Percentiles rank a stretch among this genome's conserved stretches.
Evolutionary conservation across 805 yeast species (phyloP).

Genomic region (Candida verbasci): DNA sequence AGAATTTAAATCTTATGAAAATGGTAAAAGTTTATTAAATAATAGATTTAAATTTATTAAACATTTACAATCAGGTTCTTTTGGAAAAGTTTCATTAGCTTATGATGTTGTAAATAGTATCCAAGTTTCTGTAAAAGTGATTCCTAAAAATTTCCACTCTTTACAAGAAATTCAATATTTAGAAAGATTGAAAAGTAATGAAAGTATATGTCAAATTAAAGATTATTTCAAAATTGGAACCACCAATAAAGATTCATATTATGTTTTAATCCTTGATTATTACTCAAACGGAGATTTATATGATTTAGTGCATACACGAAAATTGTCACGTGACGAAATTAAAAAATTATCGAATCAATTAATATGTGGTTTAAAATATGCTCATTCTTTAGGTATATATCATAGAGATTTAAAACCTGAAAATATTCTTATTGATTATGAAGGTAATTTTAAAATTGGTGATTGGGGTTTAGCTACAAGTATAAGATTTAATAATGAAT

Average conservation of each 20-base stretch:
- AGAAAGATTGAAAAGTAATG: conserved; percentile 35
- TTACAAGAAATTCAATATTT: conserved; percentile 41
- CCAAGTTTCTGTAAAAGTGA: conserved; percentile 52
- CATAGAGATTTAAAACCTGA: conserved; percentile 77
- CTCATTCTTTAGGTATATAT: conserved; percentile 57
- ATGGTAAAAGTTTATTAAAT: neutral
- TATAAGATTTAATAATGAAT: conserved; percentile 22
- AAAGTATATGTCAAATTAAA: conserved; percentile 53
- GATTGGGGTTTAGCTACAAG: conserved; percentile 71
- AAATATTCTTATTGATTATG: conserved; percentile 50
- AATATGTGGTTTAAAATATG: conserved; percentile 45
- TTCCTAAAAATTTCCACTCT: conserved; percentile 20
- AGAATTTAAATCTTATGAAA: conserved; percentile 1
- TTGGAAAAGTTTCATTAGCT: conserved; percentile 58
- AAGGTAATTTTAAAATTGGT: conserved; percentile 56
- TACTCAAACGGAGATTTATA: conserved; percentile 65
- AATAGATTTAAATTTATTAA: conserved; percentile 37
- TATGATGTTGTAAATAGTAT: conserved; percentile 26
- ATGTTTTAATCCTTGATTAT: conserved; percentile 60
- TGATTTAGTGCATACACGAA: conserved; percentile 41
- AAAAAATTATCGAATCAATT: conserved; percentile 46
- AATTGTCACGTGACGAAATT: conserved; percentile 20
- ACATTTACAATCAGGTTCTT: conserved; percentile 54
- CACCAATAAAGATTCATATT: conserved; percentile 16
- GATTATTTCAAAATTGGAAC: conserved; percentile 53